phyloP scores from a whole-genome alignment of 73 alveolate species.

The Paramecium pentaurelia region DNA sequence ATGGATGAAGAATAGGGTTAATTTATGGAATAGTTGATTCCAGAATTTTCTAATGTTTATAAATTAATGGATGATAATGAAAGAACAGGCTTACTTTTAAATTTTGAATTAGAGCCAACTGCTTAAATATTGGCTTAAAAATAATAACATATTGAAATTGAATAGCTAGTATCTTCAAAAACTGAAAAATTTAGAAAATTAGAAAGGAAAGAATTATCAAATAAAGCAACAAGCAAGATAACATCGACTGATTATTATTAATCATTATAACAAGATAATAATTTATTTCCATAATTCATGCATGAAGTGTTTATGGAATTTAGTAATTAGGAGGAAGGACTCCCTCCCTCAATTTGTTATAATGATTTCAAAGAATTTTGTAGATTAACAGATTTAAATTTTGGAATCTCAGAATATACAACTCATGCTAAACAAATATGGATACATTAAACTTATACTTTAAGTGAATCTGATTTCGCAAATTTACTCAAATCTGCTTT shows the following conservation, averaged over 20 bases:
- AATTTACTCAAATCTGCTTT: neutral
- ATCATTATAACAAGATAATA: neutral
- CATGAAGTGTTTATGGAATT: slow-evolving; percentile 49
- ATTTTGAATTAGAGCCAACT: neutral
- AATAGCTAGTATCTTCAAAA: neutral
- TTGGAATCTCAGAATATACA: neutral
- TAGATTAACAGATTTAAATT: neutral
- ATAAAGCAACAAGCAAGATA: neutral
- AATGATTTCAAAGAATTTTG: neutral
- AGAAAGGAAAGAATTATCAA: neutral
- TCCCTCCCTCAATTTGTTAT: slow-evolving; percentile 23
- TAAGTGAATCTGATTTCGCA: slow-evolving; percentile 1
- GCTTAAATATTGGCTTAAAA: neutral
- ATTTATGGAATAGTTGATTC: neutral
- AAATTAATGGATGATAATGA: neutral
- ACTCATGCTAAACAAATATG: neutral
- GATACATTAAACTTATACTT: neutral
- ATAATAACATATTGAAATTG: neutral
- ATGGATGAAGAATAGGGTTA: neutral
- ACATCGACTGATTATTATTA: neutral
- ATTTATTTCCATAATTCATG: neutral
- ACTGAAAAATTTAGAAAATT: neutral
- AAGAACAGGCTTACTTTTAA: neutral
- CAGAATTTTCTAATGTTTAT: neutral
- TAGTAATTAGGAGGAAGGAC: slow-evolving; percentile 3